A percentile compares a stretch with the other conserved stretches of the same genome.
Conservation (phyloP, 768 basidiomycete genomes). For the Termitomyces bulborhizus region DNA sequence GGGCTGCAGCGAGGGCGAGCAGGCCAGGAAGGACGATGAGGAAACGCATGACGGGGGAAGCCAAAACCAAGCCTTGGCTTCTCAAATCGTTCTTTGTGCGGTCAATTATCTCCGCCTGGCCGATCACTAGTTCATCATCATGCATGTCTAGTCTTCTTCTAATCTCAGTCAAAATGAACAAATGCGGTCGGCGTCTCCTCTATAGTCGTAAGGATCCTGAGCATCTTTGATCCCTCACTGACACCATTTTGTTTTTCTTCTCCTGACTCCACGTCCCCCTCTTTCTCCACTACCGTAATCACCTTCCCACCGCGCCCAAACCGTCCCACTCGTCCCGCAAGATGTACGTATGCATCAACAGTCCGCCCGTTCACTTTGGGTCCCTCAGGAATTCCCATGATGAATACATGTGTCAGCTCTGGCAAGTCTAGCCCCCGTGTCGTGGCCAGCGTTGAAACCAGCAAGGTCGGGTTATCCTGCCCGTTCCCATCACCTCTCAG, state of each 20-base stretch:
- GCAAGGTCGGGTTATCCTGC: slow-evolving; percentile 50
- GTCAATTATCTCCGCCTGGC: slow-evolving; percentile 5
- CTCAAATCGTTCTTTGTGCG: slow-evolving; percentile 1
- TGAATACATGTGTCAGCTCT: slow-evolving; percentile 67
- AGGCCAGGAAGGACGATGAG: slow-evolving; percentile 11
- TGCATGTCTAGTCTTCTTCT: background rate
- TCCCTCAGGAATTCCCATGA: slow-evolving; percentile 55
- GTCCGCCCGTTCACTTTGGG: slow-evolving; percentile 29
- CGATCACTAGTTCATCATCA: slow-evolving; percentile 2
- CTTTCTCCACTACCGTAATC: slow-evolving; percentile 50
- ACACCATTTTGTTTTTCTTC: slow-evolving; percentile 8
- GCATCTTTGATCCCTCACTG: slow-evolving; percentile 34
- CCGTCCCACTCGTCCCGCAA: slow-evolving; percentile 72
- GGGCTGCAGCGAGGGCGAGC: slow-evolving; percentile 1
- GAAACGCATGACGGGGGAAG: slow-evolving; percentile 9
- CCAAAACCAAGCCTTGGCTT: background rate
- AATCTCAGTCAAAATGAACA: slow-evolving; percentile 43
- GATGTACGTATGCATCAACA: slow-evolving; percentile 61
- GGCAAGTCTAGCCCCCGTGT: slow-evolving; percentile 72
- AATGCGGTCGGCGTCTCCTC: slow-evolving; percentile 40
- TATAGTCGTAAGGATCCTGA: slow-evolving; percentile 37
- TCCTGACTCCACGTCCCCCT: slow-evolving; percentile 19
- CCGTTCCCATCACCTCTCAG: slow-evolving; percentile 25
- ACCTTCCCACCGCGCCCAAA: slow-evolving; percentile 64
- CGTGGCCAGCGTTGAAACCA: slow-evolving; percentile 65